phyloP scores from a whole-genome alignment of 345 rosid genomes.

The Excoecaria agallocha region DNA sequence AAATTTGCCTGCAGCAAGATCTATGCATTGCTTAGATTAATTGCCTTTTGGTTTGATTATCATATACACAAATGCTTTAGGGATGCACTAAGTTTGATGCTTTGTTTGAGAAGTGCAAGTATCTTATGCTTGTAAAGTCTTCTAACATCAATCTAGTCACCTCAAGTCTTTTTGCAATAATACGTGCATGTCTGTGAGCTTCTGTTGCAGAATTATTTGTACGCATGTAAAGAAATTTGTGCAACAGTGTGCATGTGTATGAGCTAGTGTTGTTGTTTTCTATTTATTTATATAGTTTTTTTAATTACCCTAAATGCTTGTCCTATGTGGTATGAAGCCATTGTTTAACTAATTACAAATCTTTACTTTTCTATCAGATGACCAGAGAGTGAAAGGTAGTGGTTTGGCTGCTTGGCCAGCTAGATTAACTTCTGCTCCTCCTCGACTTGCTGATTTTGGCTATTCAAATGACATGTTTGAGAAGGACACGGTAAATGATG shows the following conservation, averaged over 20 bases:
- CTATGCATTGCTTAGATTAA: not conserved
- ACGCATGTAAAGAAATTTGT: not conserved
- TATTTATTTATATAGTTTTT: no score
- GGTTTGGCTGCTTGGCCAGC: constrained; percentile 99
- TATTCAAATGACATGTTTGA: constrained; percentile 72
- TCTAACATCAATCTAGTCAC: not conserved
- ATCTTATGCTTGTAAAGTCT: not conserved
- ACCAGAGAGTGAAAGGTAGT: constrained; percentile 73
- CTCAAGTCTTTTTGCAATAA: not conserved
- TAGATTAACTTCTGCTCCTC: constrained; percentile 77
- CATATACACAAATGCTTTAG: not conserved
- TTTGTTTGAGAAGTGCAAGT: constrained; percentile 1
- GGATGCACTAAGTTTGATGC: not conserved
- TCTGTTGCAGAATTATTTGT: no score
- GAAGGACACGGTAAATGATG: constrained; percentile 66
- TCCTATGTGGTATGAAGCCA: not conserved
- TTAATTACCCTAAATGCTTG: not conserved
- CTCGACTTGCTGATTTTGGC: constrained; percentile 89
- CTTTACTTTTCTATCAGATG: constrained; percentile 46
- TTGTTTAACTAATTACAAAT: constrained; percentile 12
- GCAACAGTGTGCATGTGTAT: not conserved
- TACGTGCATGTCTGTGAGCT: not conserved
- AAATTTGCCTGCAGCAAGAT: not conserved
- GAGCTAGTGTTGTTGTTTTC: not conserved
- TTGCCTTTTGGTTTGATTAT: no score